Percentiles rank a stretch among this genome's conserved stretches.
These are phyloP conservation scores for Sporisorium scitamineum DNA, from an alignment of 1,284 basidiomycete species.

Conservation along the genomic window DNA sequence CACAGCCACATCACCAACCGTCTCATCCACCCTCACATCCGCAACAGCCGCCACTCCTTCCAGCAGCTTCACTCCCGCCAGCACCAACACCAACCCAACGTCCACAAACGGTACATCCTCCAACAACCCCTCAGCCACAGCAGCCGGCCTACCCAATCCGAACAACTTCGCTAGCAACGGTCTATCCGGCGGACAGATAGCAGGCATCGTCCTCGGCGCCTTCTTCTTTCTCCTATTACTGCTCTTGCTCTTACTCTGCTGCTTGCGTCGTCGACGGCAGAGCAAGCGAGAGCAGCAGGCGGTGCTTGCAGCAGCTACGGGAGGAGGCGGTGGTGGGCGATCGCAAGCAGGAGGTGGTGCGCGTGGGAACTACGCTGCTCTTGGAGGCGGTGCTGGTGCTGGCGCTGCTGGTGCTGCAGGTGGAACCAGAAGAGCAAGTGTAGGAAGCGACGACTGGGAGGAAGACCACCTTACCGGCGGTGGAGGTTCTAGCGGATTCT, in stretches of 20 bases:
- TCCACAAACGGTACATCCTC: neutral
- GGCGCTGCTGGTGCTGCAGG: conserved; percentile 12
- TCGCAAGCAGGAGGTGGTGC: conserved; percentile 19
- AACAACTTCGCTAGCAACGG: conserved; percentile 1
- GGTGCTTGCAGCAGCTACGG: conserved; percentile 32
- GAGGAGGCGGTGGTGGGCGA: conserved; percentile 14
- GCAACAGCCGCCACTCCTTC: neutral
- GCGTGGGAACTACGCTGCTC: conserved; percentile 47
- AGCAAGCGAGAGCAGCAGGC: conserved; percentile 5
- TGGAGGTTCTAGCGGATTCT: conserved; percentile 50
- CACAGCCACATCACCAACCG: neutral
- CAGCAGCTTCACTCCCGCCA: neutral
- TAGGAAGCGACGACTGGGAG: conserved; percentile 54
- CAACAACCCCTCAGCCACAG: conserved; percentile 24
- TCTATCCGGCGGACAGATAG: conserved; percentile 57
- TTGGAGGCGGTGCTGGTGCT: conserved; percentile 26
- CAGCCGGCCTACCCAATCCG: conserved; percentile 16
- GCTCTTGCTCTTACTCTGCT: conserved; percentile 42
- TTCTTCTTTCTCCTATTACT: conserved; percentile 47
- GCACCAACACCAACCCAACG: neutral
- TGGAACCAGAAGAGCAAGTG: conserved; percentile 29
- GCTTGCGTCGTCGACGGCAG: conserved; percentile 38
- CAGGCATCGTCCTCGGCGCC: conserved; percentile 55
- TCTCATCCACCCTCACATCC: conserved; percentile 1
- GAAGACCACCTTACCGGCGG: conserved; percentile 52